A percentile compares a stretch with the other conserved stretches of the same genome.
These are phyloP conservation scores for fission yeast (Schizosaccharomyces pombe) DNA, from an alignment of 805 yeast species.

Conservation along the genomic window DNA sequence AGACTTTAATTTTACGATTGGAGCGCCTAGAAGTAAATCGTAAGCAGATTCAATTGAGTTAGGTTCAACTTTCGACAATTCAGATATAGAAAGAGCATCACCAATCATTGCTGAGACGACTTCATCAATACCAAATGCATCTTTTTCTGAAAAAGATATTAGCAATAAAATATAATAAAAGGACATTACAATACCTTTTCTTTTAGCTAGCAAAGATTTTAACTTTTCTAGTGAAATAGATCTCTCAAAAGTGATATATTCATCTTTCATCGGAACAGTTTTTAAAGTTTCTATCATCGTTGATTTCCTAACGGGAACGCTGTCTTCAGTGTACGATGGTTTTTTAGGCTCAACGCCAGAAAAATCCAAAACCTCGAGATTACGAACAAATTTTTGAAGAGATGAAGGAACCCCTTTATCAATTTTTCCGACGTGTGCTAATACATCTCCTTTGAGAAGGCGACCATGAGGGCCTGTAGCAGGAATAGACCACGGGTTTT, in stretches of 20 bases:
- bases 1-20: not conserved
- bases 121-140: not conserved
- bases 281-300: too few relatives aligned
- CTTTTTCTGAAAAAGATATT: not conserved
- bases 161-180: too few relatives aligned
- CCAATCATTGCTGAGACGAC: not conserved
- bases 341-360: conserved; percentile 26
- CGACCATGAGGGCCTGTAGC: conserved; percentile 85
- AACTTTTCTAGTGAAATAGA: too few relatives aligned
- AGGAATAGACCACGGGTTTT: conserved; percentile 48
- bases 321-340: too few relatives aligned
- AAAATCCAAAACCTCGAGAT: conserved; percentile 43
- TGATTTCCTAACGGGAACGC: too few relatives aligned
- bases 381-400: conserved; percentile 33
- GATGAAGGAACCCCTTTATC: conserved; percentile 28
- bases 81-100: not conserved
- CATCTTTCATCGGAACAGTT: too few relatives aligned
- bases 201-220: too few relatives aligned
- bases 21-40: not conserved
- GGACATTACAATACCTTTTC: too few relatives aligned
- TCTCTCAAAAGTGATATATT: too few relatives aligned
- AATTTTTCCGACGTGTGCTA: conserved; percentile 59
- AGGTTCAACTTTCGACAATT: not conserved
- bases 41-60: not conserved
- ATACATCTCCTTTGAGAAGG: conserved; percentile 71